Conservation (phyloP, 73 alveolate species). For the Paramecium sexaurelia region DNA sequence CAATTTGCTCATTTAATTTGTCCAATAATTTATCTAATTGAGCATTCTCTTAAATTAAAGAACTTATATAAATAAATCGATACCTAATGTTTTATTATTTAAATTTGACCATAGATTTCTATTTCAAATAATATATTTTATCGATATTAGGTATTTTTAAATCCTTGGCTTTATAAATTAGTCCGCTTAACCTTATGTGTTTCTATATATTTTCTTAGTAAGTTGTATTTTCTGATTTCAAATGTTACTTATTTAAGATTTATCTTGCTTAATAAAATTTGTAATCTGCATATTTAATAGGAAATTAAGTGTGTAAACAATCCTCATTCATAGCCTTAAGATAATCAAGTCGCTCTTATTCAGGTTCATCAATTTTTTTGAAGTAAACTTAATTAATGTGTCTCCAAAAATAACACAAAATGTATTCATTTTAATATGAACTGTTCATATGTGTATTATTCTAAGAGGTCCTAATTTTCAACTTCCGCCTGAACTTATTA, state of each 20-base stretch:
- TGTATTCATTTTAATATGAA: slow-evolving; percentile 41
- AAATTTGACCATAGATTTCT: neutral
- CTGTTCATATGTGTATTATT: slow-evolving; percentile 28
- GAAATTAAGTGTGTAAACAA: neutral
- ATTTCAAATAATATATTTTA: slow-evolving; percentile 16
- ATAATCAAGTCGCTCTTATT: slow-evolving; percentile 43
- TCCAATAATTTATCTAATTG: slow-evolving; percentile 1
- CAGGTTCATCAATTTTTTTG: slow-evolving; percentile 55
- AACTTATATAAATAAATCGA: neutral
- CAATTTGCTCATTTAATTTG: neutral
- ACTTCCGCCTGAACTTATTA: neutral
- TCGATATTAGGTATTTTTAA: neutral
- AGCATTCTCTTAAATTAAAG: slow-evolving; percentile 4
- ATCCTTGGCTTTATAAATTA: neutral
- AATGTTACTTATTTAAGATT: neutral
- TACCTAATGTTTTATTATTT: slow-evolving; percentile 35
- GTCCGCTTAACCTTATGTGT: slow-evolving; percentile 17
- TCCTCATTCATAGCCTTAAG: neutral
- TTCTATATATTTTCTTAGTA: neutral
- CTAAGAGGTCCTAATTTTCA: slow-evolving; percentile 39
- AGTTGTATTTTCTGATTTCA: neutral
- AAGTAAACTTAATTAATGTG: slow-evolving; percentile 43
- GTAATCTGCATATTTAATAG: slow-evolving; percentile 37
- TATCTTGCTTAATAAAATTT: neutral
- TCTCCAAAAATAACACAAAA: slow-evolving; percentile 55